These are phyloP conservation scores for Candida chauliodis DNA, from an alignment of 805 yeast genomes.

Conservation along the genomic window DNA sequence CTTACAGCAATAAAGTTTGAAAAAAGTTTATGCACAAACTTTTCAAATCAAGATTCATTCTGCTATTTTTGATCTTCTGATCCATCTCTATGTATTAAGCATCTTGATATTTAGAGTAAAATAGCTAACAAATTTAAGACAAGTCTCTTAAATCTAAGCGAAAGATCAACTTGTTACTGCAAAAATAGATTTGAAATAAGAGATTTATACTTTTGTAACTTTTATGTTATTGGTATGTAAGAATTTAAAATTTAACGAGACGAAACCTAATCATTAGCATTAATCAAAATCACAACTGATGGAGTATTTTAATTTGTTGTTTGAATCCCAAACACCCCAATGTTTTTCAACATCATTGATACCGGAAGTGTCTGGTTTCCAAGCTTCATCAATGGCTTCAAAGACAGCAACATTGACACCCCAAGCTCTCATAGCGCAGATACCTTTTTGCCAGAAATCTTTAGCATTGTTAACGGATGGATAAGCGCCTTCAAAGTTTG, in stretches of 20 bases:
- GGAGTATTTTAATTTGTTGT: slow-evolving; percentile 37
- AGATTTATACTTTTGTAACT: not conserved
- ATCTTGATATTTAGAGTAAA: too few species aligned
- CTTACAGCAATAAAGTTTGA: too few species aligned
- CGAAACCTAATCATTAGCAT: not conserved
- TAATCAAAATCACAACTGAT: slow-evolving; percentile 29
- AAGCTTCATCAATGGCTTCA: slow-evolving; percentile 93
- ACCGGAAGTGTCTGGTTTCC: slow-evolving; percentile 93
- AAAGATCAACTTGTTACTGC: not conserved
- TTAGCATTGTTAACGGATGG: slow-evolving; percentile 76
- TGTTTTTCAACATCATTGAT: slow-evolving; percentile 83
- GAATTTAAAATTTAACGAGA: not conserved
- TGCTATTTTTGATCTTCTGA: too few species aligned
- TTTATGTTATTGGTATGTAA: not conserved
- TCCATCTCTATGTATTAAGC: too few species aligned
- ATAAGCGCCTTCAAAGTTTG: slow-evolving; percentile 57
- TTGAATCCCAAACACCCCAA: slow-evolving; percentile 85
- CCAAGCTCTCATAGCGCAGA: slow-evolving; percentile 94
- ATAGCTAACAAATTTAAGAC: too few species aligned
- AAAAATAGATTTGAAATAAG: not conserved
- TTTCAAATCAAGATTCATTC: too few species aligned
- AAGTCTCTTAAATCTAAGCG: too few species aligned
- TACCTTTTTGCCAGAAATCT: slow-evolving; percentile 79
- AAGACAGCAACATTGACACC: slow-evolving; percentile 89
- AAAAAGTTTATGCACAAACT: too few species aligned